phyloP scores from a whole-genome alignment of 83 land plant species.

The Diphasiastrum complanatum region DNA sequence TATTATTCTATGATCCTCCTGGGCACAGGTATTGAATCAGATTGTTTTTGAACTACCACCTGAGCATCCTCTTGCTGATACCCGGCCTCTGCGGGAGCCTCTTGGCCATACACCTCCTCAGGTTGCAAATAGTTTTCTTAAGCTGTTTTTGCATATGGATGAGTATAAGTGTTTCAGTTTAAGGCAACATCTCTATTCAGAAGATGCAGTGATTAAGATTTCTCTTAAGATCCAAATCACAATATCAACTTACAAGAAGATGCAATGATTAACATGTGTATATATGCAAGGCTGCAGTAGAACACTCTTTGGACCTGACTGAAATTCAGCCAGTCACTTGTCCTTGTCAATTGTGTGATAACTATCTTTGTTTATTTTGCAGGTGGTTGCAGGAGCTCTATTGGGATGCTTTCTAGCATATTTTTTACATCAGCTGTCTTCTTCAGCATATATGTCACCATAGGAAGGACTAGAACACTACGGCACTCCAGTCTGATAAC shows the following conservation, averaged over 20 bases:
- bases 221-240: no score
- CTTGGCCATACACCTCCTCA: slow-evolving; percentile 76
- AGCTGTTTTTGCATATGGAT: no score
- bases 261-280: no score
- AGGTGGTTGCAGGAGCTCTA: slow-evolving; percentile 36
- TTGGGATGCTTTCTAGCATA: slow-evolving; percentile 22
- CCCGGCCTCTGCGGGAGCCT: slow-evolving; percentile 59
- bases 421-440: no score
- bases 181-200: no score
- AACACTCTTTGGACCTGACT: neutral
- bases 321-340: neutral
- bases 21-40: slow-evolving; percentile 69
- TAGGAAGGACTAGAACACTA: no score
- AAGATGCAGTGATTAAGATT: no score
- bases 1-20: slow-evolving; percentile 4
- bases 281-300: no score
- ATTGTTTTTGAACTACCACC: slow-evolving; percentile 67
- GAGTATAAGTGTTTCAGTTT: no score
- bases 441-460: no score
- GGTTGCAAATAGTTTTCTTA: slow-evolving; percentile 25
- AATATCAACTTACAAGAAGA: no score
- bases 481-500: no score
- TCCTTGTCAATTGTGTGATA: neutral
- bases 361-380: slow-evolving; percentile 1
- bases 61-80: slow-evolving; percentile 63